Conservation (phyloP, 2,329 filamentous ascomycete species). For the Aspergillus texensis region DNA sequence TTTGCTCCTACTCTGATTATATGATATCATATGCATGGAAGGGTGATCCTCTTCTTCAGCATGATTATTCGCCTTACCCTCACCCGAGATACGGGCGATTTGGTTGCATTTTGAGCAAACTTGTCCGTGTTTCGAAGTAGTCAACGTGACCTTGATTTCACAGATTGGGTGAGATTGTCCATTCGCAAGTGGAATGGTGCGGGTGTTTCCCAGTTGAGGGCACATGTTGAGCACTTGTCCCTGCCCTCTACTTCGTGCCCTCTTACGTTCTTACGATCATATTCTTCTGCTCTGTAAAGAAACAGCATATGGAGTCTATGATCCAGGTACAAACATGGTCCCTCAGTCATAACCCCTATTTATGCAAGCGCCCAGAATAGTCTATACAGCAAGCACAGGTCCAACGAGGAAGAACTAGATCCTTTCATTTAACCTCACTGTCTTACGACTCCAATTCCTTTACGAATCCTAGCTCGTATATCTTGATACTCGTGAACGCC, state of each 20-base stretch:
- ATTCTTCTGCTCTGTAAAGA: neutral
- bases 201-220: neutral
- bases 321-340: neutral
- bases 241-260: neutral
- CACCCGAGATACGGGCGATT: neutral
- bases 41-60: neutral
- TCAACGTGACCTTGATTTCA: neutral
- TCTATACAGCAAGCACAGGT: neutral
- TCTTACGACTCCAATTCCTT: too few species aligned
- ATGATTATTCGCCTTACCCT: neutral
- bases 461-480: too few species aligned
- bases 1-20: neutral
- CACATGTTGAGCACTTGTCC: neutral
- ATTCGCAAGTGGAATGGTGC: neutral
- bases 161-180: neutral
- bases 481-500: too few species aligned
- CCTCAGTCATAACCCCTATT: neutral
- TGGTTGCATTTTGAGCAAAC: neutral
- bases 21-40: slow-evolving; percentile 14
- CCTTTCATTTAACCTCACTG: neutral
- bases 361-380: neutral
- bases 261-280: neutral
- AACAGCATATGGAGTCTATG: neutral
- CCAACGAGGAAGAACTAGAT: neutral
- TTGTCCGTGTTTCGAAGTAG: neutral